phyloP scores from a whole-genome alignment of 768 basidiomycete species.

The Boletus reticuloceps region DNA sequence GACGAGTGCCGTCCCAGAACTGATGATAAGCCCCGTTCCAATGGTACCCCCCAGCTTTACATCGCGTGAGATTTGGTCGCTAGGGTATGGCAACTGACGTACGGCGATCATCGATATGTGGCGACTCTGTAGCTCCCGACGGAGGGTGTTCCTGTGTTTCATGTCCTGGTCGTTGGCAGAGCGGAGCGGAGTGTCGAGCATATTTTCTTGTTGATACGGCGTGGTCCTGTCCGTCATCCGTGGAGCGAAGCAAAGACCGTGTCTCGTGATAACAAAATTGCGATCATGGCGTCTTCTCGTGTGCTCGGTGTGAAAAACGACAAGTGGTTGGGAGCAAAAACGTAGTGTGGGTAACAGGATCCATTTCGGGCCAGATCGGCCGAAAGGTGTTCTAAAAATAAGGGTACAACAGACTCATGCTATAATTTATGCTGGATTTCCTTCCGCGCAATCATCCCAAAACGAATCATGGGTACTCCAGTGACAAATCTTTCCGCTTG shows the following conservation, averaged over 20 bases:
- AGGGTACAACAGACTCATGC: not conserved
- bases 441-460: constrained; percentile 54
- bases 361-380: not conserved
- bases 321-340: not conserved
- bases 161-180: constrained; percentile 23
- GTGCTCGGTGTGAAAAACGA: not conserved
- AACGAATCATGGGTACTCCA: constrained; percentile 54
- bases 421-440: constrained; percentile 67
- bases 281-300: not conserved
- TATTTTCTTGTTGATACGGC: not conserved
- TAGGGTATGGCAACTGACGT: constrained; percentile 10
- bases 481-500: constrained; percentile 65
- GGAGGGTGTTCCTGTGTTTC: constrained; percentile 26
- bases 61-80: not conserved
- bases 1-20: constrained; percentile 58
- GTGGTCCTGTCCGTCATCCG: too few relatives aligned
- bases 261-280: too few relatives aligned
- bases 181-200: not conserved
- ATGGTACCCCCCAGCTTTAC: constrained; percentile 47
- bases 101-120: constrained; percentile 63
- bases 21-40: constrained; percentile 58
- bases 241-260: too few relatives aligned
- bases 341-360: too few relatives aligned
- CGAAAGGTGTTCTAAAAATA: not conserved
- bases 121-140: constrained; percentile 51